These are phyloP conservation scores for Coemansia sp. DNA, from an alignment of 192 early-diverging fungal species.

Conservation along the genomic window DNA sequence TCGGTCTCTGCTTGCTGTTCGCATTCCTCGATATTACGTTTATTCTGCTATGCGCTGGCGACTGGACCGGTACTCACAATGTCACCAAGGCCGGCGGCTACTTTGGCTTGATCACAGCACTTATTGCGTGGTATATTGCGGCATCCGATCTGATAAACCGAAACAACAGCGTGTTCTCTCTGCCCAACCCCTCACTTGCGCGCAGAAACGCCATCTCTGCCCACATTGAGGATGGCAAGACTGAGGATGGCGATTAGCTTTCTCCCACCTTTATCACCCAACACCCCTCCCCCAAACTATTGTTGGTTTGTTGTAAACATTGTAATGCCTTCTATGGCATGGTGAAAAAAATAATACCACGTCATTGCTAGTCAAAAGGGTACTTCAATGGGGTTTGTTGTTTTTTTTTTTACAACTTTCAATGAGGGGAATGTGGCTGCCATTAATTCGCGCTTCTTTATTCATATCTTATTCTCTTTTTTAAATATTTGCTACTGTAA, in stretches of 20 bases:
- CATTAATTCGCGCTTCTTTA: no score
- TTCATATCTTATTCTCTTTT: no score
- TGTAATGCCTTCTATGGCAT: neutral
- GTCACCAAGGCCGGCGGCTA: slow-evolving; percentile 66
- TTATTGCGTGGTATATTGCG: slow-evolving; percentile 76
- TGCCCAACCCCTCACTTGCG: slow-evolving; percentile 56
- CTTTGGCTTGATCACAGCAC: slow-evolving; percentile 69
- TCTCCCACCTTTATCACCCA: neutral
- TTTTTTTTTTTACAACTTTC: no score
- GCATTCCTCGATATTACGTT: slow-evolving; percentile 67
- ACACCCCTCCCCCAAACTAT: no score
- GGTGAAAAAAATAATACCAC: no score
- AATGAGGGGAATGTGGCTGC: no score
- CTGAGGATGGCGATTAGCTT: slow-evolving; percentile 18
- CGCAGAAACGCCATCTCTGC: slow-evolving; percentile 1
- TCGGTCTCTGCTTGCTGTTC: slow-evolving; percentile 65
- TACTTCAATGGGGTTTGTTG: no score
- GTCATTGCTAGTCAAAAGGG: no score
- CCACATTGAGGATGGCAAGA: slow-evolving; percentile 41
- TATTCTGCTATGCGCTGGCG: slow-evolving; percentile 64
- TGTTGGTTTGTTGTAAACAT: neutral
- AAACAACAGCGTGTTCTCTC: slow-evolving; percentile 56
- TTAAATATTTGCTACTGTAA: no score
- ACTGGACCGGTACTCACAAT: slow-evolving; percentile 52
- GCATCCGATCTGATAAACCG: slow-evolving; percentile 60